Evolutionary conservation across 2,329 filamentous ascomycete genomes (phyloP), one percentile per base, ranked within the genome.

Genomic region (Pseudopithomyces chartarum): DNA sequence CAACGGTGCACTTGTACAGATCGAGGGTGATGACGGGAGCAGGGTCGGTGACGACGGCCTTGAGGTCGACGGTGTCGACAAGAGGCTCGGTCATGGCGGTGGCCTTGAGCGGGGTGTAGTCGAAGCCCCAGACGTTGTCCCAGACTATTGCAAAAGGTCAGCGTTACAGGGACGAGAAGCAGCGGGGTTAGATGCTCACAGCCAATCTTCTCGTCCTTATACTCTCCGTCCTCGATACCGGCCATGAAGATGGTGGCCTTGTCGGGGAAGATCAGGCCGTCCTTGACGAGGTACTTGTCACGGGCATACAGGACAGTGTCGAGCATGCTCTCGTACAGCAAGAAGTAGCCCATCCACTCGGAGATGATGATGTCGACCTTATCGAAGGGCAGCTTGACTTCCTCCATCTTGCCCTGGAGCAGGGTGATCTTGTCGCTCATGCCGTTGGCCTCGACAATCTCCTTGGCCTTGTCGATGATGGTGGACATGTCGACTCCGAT

Each of bases 331-430:
- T 99, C 95, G 80, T 99, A 99, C 59, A 99, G 87, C 52, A 99
- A 82, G 83, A 98, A 98, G 82, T 99, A 99, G 33, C 95, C 95
- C 95, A 99, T 99, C 95, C 95, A 99, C 83, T 99, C 95, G 1
- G 94, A 98, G 77, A 99, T 96, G 81, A 99, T 99, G 76, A 99
- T 99, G 75, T 99, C 95, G 64, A 99, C 95, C 80, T 98, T 91
- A 72, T 92, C 90, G 79, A 90, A 97, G 19, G 95, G 95, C 61
- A 99, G 84, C 73, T 90, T 84, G 44, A 99, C 92, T 81, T 99
- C 95, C 82, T 99, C 95, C 95, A 99, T 99, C 86, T 99, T 99
- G 77, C 95, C 95, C 82, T 98, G 95, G 63, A 99, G 86, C 58
- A 99, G 87, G 52, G 95, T 98, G 77, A 99, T 97, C 86, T 97